Evolutionary conservation across 2,329 filamentous ascomycete species (phyloP).

Genomic region (Fusarium armeniacum): DNA sequence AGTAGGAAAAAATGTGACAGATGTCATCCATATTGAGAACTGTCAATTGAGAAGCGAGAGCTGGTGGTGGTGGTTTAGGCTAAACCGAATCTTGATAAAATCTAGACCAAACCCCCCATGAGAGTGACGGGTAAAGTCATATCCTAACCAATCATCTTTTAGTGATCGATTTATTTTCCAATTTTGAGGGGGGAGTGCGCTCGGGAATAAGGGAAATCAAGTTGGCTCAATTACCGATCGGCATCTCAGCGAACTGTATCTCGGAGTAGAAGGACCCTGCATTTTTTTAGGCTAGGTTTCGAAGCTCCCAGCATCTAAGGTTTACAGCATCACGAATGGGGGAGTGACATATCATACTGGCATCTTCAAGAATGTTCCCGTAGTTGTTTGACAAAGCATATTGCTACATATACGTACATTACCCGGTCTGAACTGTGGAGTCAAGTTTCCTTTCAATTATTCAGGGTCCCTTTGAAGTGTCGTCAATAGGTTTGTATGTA

Average conservation of each 20-base stretch:
- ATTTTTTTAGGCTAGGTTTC: conserved; percentile 27
- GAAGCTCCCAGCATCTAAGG: conserved; percentile 3
- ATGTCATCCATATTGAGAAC: neutral
- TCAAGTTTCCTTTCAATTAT: neutral
- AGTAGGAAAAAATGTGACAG: neutral
- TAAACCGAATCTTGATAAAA: conserved; percentile 40
- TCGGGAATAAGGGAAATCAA: conserved; percentile 38
- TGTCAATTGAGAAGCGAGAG: conserved; percentile 3
- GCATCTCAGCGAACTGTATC: conserved; percentile 2
- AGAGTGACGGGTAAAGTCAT: conserved; percentile 10
- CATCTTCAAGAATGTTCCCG: conserved; percentile 14
- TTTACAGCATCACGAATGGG: neutral
- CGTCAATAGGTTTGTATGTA: neutral
- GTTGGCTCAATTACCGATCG: conserved; percentile 42
- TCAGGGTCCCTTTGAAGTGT: neutral
- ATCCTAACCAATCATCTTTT: conserved; percentile 9
- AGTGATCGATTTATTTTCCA: neutral
- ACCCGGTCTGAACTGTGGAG: conserved; percentile 6
- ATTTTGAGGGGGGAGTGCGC: conserved; percentile 9
- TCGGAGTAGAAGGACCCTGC: conserved; percentile 39
- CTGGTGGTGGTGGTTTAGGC: conserved; percentile 26
- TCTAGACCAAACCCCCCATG: conserved; percentile 11
- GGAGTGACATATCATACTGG: neutral
- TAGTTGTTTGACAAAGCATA: neutral
- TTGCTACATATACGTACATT: neutral